A percentile compares a stretch with the other conserved stretches of the same genome.
phyloP scores from a whole-genome alignment of 148 eudicot genomes.

The Oxyria digyna region DNA sequence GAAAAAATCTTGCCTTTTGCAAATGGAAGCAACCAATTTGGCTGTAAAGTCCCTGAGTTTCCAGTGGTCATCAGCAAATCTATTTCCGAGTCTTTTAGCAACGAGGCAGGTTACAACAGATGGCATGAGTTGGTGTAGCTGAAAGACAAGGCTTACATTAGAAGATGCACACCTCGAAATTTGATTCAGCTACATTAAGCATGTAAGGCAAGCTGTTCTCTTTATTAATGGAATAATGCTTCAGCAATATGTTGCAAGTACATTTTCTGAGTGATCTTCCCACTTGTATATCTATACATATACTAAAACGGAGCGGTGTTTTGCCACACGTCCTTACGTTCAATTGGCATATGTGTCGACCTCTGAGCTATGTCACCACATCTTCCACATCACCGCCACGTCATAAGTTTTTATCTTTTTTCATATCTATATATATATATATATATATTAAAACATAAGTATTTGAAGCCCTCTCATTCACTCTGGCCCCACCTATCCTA shows the following conservation, averaged over 20 bases:
- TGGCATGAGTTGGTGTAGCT: slow-evolving; percentile 82
- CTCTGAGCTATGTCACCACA: no score
- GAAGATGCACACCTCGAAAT: background rate
- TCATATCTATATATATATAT: no score
- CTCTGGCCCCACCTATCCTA: no score
- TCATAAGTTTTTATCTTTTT: no score
- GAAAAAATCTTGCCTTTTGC: slow-evolving; percentile 39
- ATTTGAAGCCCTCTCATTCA: no score
- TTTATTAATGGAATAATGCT: background rate
- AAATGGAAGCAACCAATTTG: slow-evolving; percentile 60
- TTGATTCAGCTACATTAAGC: background rate
- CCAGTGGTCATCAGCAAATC: slow-evolving; percentile 70
- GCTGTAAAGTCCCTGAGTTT: slow-evolving; percentile 68
- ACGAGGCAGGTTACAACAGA: slow-evolving; percentile 67
- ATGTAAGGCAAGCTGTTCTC: background rate
- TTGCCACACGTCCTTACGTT: no score
- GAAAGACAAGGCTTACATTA: slow-evolving; percentile 12
- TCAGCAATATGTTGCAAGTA: background rate
- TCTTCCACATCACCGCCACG: no score
- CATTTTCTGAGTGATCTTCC: background rate
- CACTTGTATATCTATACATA: background rate
- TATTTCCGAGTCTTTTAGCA: slow-evolving; percentile 55
- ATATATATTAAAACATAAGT: no score
- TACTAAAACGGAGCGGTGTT: no score
- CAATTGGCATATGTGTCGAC: no score